phyloP scores from a whole-genome alignment of 768 basidiomycete species.

The Russula emetica region DNA sequence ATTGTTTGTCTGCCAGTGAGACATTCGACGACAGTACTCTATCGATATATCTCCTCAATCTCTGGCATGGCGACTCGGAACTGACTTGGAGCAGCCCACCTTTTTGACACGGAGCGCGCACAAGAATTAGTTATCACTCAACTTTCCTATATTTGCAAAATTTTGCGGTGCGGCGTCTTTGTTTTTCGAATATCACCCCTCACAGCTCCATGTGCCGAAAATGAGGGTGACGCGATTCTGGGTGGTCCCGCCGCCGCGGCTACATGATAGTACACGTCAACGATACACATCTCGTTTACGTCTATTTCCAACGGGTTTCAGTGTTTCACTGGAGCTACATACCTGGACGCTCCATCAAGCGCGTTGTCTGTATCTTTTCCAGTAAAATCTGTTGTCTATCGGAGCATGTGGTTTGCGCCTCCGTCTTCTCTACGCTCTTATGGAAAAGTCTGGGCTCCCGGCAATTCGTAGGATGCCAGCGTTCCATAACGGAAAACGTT shows the following conservation, averaged over 20 bases:
- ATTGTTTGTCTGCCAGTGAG: too few species aligned
- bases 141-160: not conserved
- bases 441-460: slow-evolving; percentile 1
- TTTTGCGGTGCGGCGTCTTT: not conserved
- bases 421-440: not conserved
- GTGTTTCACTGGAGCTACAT: not conserved
- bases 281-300: slow-evolving; percentile 3
- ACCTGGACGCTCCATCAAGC: not conserved
- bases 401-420: slow-evolving; percentile 2
- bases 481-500: slow-evolving; percentile 7
- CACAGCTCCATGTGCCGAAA: not conserved
- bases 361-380: not conserved
- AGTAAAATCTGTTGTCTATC: not conserved
- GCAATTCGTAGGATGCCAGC: not conserved
- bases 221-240: not conserved
- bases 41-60: too few species aligned
- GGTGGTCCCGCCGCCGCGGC: not conserved
- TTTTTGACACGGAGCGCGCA: not conserved
- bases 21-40: too few species aligned
- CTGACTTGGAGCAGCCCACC: not conserved
- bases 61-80: not conserved
- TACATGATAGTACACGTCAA: not conserved
- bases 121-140: not conserved
- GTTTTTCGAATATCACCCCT: not conserved
- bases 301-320: not conserved